Evolutionary conservation across 1,284 basidiomycete species (phyloP).

Genomic region (Pseudozyma tsukubaensis): DNA sequence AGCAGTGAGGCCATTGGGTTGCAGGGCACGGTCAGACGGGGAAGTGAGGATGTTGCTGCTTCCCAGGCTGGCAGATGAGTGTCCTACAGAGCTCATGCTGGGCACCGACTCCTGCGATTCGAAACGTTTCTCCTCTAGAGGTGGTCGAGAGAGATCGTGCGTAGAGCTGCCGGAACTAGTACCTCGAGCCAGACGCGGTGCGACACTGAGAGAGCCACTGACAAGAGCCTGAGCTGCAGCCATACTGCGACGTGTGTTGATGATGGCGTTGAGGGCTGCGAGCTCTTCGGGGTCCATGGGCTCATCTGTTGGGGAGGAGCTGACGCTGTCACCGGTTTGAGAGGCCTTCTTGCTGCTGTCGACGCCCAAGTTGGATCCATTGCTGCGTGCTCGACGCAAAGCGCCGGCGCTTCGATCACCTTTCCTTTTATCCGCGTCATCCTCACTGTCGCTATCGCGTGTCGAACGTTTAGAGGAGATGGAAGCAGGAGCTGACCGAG

Average conservation of each 20-base stretch:
- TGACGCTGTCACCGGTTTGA: constrained; percentile 4
- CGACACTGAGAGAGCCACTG: constrained; percentile 46
- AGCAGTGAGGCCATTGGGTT: constrained; percentile 3
- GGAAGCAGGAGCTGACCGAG: constrained; percentile 16
- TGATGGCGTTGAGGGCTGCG: constrained; percentile 67
- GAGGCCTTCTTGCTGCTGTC: constrained; percentile 4
- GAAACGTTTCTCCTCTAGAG: constrained; percentile 34
- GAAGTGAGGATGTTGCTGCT: constrained; percentile 31
- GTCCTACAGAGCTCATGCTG: constrained; percentile 45
- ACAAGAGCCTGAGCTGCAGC: constrained; percentile 64
- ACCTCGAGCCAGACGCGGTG: constrained; percentile 19
- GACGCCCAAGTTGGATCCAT: background rate
- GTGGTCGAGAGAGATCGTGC: constrained; percentile 25
- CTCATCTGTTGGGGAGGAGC: constrained; percentile 35
- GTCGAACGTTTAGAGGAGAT: constrained; percentile 18
- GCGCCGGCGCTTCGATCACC: background rate
- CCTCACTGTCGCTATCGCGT: constrained; percentile 17
- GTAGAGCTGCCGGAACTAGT: constrained; percentile 40
- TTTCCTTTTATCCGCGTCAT: constrained; percentile 6
- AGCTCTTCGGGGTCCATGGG: constrained; percentile 66
- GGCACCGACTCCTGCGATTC: constrained; percentile 47
- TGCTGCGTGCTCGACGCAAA: constrained; percentile 7
- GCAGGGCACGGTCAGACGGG: constrained; percentile 15
- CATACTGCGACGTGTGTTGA: constrained; percentile 67
- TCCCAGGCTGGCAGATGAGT: constrained; percentile 31